Evolutionary conservation across 179 eudicot genomes (phyloP).

Genomic region (Dionaea muscipula): DNA sequence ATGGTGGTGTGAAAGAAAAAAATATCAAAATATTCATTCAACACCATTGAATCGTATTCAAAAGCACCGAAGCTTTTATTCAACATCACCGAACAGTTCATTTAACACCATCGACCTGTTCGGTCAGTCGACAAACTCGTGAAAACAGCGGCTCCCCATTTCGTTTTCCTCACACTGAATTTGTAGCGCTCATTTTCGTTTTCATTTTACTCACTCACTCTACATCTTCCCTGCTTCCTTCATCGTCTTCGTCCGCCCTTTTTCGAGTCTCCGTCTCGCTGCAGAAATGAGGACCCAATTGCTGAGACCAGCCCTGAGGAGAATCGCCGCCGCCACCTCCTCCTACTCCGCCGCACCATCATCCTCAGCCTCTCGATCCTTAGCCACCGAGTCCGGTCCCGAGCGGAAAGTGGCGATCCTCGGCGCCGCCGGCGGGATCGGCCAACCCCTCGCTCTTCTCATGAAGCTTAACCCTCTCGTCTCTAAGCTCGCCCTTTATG

Average conservation of each 20-base stretch:
- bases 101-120: too few relatives aligned
- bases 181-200: too few relatives aligned
- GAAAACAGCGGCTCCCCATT: too few relatives aligned
- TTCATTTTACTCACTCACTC: too few relatives aligned
- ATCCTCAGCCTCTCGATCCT: constrained; percentile 23
- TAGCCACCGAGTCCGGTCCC: constrained; percentile 36
- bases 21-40: too few relatives aligned
- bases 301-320: constrained; percentile 32
- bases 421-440: constrained; percentile 93
- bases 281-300: constrained; percentile 26
- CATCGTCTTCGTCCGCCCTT: background rate
- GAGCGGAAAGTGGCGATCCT: constrained; percentile 65
- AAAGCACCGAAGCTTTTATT: too few relatives aligned
- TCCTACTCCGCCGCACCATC: too few relatives aligned
- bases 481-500: constrained; percentile 60
- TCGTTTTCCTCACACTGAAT: too few relatives aligned
- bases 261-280: constrained; percentile 1
- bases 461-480: constrained; percentile 93
- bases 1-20: too few relatives aligned
- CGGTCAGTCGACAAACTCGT: too few relatives aligned
- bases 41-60: too few relatives aligned
- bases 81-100: too few relatives aligned
- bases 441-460: constrained; percentile 67
- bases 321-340: constrained; percentile 9
- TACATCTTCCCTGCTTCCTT: background rate